Evolutionary conservation across 306 rosid species (phyloP).

Genomic region (Quercus cerris): DNA sequence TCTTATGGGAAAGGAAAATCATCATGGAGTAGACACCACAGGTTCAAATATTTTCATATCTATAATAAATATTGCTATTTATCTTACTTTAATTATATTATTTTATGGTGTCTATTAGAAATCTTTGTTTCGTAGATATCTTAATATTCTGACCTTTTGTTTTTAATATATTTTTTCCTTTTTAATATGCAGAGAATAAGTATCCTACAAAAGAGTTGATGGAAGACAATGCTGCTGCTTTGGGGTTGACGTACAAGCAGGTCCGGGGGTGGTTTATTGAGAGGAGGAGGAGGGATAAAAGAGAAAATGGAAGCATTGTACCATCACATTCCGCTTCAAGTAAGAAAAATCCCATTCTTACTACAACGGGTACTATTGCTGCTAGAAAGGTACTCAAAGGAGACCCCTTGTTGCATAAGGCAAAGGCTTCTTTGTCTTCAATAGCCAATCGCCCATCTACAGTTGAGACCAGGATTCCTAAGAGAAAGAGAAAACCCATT

Average conservation of each 20-base stretch:
- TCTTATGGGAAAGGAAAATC: too few species aligned
- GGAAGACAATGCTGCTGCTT: constrained; percentile 40
- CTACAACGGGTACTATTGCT: constrained; percentile 35
- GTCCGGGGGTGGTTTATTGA: constrained; percentile 58
- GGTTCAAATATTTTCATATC: too few species aligned
- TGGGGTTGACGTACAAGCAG: constrained; percentile 60
- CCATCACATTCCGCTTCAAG: constrained; percentile 1
- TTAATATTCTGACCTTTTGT: neutral
- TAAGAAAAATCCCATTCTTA: neutral
- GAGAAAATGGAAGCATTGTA: constrained; percentile 27
- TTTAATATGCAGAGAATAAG: constrained; percentile 52
- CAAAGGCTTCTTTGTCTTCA: constrained; percentile 22
- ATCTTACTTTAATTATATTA: too few species aligned
- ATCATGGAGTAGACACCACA: too few species aligned
- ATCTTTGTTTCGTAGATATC: neutral
- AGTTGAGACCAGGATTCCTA: constrained; percentile 12
- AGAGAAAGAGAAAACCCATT: constrained; percentile 27
- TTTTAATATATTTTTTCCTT: neutral
- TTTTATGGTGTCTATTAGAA: neutral
- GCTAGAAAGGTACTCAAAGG: constrained; percentile 14
- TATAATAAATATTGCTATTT: too few species aligned
- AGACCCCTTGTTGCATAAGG: constrained; percentile 1
- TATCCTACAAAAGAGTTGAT: constrained; percentile 39
- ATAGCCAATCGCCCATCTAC: constrained; percentile 5
- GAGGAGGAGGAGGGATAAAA: constrained; percentile 56